A percentile compares a stretch with the other conserved stretches of the same genome.
These are phyloP conservation scores for Chaetoceros muelleri DNA, from an alignment of 108 stramenopile species.

Conservation along the genomic window DNA sequence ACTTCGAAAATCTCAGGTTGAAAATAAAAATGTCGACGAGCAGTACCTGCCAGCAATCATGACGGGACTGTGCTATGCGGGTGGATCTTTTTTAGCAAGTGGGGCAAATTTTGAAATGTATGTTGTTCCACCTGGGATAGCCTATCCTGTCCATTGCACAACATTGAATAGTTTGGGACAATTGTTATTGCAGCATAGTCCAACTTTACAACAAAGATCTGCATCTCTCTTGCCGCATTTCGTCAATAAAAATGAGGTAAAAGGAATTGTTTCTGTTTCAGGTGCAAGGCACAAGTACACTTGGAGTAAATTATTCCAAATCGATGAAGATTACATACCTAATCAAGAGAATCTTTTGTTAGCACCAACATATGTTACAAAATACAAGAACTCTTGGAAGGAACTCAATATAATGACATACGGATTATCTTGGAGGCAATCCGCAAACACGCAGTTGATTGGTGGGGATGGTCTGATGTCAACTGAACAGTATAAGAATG, in stretches of 20 bases:
- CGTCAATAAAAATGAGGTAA: constrained; percentile 3
- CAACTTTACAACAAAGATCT: neutral
- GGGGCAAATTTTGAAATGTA: neutral
- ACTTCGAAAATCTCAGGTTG: too few relatives aligned
- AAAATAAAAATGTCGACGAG: too few relatives aligned
- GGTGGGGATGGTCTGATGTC: constrained; percentile 25
- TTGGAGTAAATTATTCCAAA: constrained; percentile 26
- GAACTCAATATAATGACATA: neutral
- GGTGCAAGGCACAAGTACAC: constrained; percentile 39
- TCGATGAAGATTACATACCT: neutral
- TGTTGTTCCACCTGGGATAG: neutral
- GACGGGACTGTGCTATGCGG: neutral
- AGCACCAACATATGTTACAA: neutral
- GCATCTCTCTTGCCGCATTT: too few relatives aligned
- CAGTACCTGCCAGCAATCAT: neutral
- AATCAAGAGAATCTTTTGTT: neutral
- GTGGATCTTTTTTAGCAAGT: neutral
- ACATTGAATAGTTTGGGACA: constrained; percentile 26
- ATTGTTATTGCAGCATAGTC: constrained; percentile 25
- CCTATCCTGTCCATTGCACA: neutral
- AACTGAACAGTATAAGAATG: constrained; percentile 8
- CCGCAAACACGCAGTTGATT: constrained; percentile 1
- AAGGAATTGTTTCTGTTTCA: constrained; percentile 7
- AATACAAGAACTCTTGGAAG: neutral
- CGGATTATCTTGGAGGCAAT: neutral